phyloP scores from a whole-genome alignment of 2,329 filamentous ascomycete genomes.

The Sporothrix variecibatus region DNA sequence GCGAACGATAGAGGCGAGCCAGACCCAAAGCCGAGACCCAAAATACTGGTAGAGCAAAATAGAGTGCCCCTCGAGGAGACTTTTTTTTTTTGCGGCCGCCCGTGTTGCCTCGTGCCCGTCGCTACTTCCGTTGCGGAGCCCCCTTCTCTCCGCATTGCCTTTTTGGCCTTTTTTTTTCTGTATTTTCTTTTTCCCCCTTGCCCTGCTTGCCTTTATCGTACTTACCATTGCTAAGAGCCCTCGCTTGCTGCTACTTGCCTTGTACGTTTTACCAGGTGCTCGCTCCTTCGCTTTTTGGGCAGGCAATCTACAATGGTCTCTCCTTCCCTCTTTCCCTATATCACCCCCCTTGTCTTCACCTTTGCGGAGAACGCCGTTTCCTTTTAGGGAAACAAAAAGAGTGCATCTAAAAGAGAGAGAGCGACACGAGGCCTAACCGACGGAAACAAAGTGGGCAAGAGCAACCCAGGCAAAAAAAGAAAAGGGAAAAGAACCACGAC shows the following conservation, averaged over 20 bases:
- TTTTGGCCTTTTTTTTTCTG: not conserved
- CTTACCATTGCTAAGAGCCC: not conserved
- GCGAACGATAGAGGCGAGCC: not conserved
- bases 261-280: not conserved
- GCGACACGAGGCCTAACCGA: conserved; percentile 1
- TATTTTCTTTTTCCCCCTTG: not conserved
- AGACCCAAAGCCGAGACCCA: not conserved
- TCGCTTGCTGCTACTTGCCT: not conserved
- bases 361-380: not conserved
- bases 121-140: conserved; percentile 19
- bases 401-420: not conserved
- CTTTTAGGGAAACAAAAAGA: not conserved
- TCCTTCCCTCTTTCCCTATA: not conserved
- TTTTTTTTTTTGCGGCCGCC: conserved; percentile 1
- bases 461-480: not conserved
- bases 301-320: not conserved
- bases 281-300: conserved; percentile 1
- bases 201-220: not conserved
- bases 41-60: not conserved
- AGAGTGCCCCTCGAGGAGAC: not conserved
- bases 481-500: not conserved
- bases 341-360: not conserved
- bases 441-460: conserved; percentile 1
- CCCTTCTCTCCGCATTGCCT: conserved; percentile 10
- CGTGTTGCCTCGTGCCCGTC: conserved; percentile 15